A percentile compares a stretch with the other conserved stretches of the same genome.
These are phyloP conservation scores for Xerocomus brunneocitrinus DNA, from an alignment of 768 basidiomycete species.

Conservation along the genomic window DNA sequence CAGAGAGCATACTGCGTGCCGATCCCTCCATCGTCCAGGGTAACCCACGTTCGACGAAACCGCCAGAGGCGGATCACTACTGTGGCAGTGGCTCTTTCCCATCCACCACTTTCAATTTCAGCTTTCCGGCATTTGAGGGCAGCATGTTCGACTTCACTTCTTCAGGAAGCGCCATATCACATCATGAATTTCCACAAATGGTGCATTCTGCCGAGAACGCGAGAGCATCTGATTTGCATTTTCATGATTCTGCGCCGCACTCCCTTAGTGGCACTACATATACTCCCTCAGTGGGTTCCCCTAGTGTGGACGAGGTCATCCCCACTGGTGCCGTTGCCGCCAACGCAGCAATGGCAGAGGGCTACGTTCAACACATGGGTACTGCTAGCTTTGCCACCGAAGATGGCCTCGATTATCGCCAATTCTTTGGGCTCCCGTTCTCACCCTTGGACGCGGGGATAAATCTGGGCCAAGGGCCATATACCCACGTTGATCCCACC, in stretches of 20 bases:
- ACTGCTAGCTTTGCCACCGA: conserved; percentile 51
- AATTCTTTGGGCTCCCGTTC: conserved; percentile 64
- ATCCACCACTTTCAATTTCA: conserved; percentile 66
- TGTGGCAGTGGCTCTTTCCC: conserved; percentile 54
- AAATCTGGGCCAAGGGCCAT: conserved; percentile 44
- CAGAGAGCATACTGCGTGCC: conserved; percentile 72
- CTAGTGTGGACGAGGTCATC: conserved; percentile 43
- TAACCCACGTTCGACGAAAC: conserved; percentile 24
- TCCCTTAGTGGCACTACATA: conserved; percentile 31
- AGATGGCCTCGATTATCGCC: conserved; percentile 56
- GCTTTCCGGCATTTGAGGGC: conserved; percentile 60
- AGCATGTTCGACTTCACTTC: conserved; percentile 51
- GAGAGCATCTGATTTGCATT: conserved; percentile 28
- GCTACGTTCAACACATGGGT: conserved; percentile 58
- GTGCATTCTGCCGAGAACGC: conserved; percentile 25
- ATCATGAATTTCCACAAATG: conserved; percentile 34
- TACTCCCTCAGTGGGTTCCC: conserved; percentile 33
- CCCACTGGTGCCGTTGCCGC: conserved; percentile 48
- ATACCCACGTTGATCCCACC: conserved; percentile 88
- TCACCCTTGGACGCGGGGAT: conserved; percentile 44
- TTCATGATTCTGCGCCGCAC: conserved; percentile 30
- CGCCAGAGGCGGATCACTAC: conserved; percentile 38
- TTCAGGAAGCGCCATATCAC: conserved; percentile 31
- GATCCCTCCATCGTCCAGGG: conserved; percentile 61
- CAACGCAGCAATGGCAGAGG: conserved; percentile 66